phyloP scores from a whole-genome alignment of 2,329 filamentous ascomycete genomes.

The Dactylella cylindrospora region DNA sequence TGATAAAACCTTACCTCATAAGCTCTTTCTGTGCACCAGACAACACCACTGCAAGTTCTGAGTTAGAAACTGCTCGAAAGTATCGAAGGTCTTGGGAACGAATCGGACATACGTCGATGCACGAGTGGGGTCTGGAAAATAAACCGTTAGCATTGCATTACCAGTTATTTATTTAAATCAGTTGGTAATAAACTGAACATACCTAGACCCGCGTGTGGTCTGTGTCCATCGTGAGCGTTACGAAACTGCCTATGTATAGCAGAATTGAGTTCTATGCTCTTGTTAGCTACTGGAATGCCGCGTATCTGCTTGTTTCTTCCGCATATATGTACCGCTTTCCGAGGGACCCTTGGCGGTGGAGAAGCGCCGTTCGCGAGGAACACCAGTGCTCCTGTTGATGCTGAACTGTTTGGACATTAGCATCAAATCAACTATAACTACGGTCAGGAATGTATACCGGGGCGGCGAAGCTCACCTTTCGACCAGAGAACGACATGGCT shows the following conservation, averaged over 20 bases:
- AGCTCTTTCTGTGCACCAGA: slow-evolving; percentile 87
- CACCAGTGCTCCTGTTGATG: slow-evolving; percentile 39
- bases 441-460: background rate
- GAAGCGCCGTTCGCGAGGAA: slow-evolving; percentile 37
- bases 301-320: too few species aligned
- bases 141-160: too few species aligned
- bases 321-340: slow-evolving; percentile 37
- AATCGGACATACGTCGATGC: slow-evolving; percentile 37
- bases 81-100: background rate
- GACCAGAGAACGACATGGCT: slow-evolving; percentile 42
- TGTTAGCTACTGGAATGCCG: too few species aligned
- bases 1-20: slow-evolving; percentile 55
- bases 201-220: slow-evolving; percentile 86
- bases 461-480: slow-evolving; percentile 40
- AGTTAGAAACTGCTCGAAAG: slow-evolving; percentile 14
- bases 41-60: slow-evolving; percentile 74
- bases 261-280: slow-evolving; percentile 71
- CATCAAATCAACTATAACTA: background rate
- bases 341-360: slow-evolving; percentile 39
- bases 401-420: slow-evolving; percentile 23
- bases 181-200: slow-evolving; percentile 65
- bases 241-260: slow-evolving; percentile 88
- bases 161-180: slow-evolving; percentile 1
- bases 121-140: slow-evolving; percentile 32
- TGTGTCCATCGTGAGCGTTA: slow-evolving; percentile 84